Evolutionary conservation across 352 stramenopile genomes (phyloP), one percentile per base, ranked within the genome.

Genomic region (Ophiocytium majus): DNA sequence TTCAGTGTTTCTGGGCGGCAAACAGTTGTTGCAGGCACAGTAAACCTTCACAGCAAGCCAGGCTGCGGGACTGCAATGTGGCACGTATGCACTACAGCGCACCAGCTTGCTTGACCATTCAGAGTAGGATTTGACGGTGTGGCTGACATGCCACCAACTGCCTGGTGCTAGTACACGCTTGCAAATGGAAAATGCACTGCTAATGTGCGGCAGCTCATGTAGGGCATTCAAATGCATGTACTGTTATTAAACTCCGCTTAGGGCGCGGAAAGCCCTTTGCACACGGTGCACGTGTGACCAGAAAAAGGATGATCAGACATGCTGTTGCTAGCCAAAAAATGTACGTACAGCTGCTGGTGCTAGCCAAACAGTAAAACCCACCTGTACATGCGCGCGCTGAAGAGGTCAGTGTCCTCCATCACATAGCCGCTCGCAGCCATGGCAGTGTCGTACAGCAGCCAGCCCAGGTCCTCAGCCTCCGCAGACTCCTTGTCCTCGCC

Each of bases 361-460:
- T 57, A 57, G 5, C 43, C 5, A 5, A 57, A 14, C 43, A 57
- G 43, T 10, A 10, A 31, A 17, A 33, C 75, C 35, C 50, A 81
- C 75, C 75, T 81, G 50, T 81, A 81, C 75, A 81, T 81, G 75
- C 75, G 75, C 49, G 75, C 1, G 50, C 31, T 81, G 36, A 81
- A 81, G 1, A 31, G 10, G 36, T 43, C 75, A 33, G 32, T 43
- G 10, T 81, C 32, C 32, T 81, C 75, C 19, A 81, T 81, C 14
- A 33, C 49, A 85, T 98, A 99, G 84, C 97, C 97, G 74, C 95
- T 98, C 89, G 97, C 98, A 89, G 99, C 92, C 63, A 99, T 92
- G 0, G 97, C 96, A 34, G 97, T 98, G 87, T 99, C 97, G 89
- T 98, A 98, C 0, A 99, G 91, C 31, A 99, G 92, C 94, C 95